Conservation (phyloP, 2,329 filamentous ascomycete species). For the Massarina eburnea region DNA sequence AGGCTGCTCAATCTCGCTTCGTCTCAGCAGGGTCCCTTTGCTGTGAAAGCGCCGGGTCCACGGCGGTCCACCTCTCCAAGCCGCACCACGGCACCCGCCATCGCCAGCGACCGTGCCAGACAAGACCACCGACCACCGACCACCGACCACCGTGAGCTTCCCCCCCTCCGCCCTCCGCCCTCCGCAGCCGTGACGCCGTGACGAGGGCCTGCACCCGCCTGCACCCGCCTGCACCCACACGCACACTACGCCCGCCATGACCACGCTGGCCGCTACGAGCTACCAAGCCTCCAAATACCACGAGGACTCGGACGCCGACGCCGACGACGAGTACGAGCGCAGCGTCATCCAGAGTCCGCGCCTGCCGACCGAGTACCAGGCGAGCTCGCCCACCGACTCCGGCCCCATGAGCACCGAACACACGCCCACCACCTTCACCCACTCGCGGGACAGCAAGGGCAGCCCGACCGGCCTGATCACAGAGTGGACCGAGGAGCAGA, state of each 20-base stretch:
- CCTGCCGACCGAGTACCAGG: slow-evolving; percentile 62
- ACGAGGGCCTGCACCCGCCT: neutral
- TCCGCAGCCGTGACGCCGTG: slow-evolving; percentile 10
- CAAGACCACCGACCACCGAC: no score
- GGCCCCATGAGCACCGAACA: slow-evolving; percentile 72
- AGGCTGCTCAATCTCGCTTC: slow-evolving; percentile 42
- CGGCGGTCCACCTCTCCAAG: neutral
- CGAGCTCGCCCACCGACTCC: slow-evolving; percentile 70
- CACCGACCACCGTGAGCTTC: slow-evolving; percentile 1
- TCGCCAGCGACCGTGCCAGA: no score
- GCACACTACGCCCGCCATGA: slow-evolving; percentile 1
- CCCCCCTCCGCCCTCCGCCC: no score
- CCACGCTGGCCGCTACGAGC: slow-evolving; percentile 29
- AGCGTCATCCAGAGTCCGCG: slow-evolving; percentile 66
- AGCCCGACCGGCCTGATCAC: slow-evolving; percentile 75
- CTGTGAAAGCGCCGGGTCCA: no score
- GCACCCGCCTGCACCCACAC: neutral
- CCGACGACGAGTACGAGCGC: slow-evolving; percentile 81
- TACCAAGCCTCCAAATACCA: slow-evolving; percentile 61
- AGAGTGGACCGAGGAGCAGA: slow-evolving; percentile 83
- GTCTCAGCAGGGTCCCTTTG: slow-evolving; percentile 36
- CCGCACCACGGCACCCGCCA: no score
- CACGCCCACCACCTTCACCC: slow-evolving; percentile 76
- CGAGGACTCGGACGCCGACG: slow-evolving; percentile 67
- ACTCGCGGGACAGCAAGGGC: slow-evolving; percentile 63